A percentile compares a stretch with the other conserved stretches of the same genome.
Conservation (phyloP, 805 yeast species). For the Hanseniaspora occidentalis region DNA sequence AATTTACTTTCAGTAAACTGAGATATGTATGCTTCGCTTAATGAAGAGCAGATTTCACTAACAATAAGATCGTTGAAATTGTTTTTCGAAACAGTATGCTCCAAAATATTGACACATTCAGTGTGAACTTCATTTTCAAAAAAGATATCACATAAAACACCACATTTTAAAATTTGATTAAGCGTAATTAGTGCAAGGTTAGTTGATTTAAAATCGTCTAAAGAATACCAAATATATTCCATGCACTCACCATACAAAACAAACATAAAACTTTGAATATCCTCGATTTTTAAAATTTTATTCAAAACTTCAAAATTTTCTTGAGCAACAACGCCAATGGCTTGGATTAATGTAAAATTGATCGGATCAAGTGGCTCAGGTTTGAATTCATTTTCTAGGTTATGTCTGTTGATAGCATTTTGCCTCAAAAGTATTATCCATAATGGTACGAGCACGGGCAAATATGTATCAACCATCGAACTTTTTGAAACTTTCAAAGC, state of each 20-base stretch:
- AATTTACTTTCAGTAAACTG: slow-evolving; percentile 28
- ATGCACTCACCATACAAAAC: slow-evolving; percentile 76
- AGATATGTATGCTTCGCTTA: slow-evolving; percentile 22
- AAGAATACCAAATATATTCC: slow-evolving; percentile 46
- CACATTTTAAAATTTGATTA: slow-evolving; percentile 40
- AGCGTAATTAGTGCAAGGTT: slow-evolving; percentile 37
- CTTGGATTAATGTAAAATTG: slow-evolving; percentile 73
- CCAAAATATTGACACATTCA: slow-evolving; percentile 67
- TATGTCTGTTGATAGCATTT: slow-evolving; percentile 44
- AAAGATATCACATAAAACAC: slow-evolving; percentile 43
- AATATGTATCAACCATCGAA: slow-evolving; percentile 45
- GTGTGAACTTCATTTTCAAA: slow-evolving; percentile 57
- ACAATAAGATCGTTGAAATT: slow-evolving; percentile 34
- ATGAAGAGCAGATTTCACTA: slow-evolving; percentile 43
- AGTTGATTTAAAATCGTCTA: slow-evolving; percentile 17
- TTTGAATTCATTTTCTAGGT: slow-evolving; percentile 4
- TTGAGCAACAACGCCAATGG: slow-evolving; percentile 52
- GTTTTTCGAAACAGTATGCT: slow-evolving; percentile 51
- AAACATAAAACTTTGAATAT: slow-evolving; percentile 55
- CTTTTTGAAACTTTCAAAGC: slow-evolving; percentile 29
- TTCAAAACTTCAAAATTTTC: slow-evolving; percentile 33
- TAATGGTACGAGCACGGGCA: slow-evolving; percentile 49
- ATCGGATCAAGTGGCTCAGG: slow-evolving; percentile 29
- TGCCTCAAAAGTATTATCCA: slow-evolving; percentile 75
- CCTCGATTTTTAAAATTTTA: slow-evolving; percentile 37